Evolutionary conservation across 441 rosid species (phyloP).

Genomic region (Adansonia rubrostipa): DNA sequence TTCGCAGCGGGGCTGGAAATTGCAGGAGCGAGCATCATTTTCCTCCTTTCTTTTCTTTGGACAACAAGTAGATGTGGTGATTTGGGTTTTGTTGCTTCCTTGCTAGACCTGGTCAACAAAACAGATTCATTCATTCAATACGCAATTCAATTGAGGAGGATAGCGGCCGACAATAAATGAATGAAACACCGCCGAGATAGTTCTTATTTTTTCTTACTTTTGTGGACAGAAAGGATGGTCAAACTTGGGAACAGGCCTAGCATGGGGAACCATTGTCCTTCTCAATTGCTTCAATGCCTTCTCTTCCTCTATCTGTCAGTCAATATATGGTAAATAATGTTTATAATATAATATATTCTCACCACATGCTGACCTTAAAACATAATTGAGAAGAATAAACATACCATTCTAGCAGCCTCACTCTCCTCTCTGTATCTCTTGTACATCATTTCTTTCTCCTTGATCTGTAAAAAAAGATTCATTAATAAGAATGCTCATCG

Average conservation of each 20-base stretch:
- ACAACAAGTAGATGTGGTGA: constrained; percentile 72
- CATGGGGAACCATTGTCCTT: constrained; percentile 89
- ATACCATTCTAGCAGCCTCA: constrained; percentile 85
- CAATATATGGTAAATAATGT: not conserved
- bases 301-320: constrained; percentile 80
- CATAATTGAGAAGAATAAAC: not conserved
- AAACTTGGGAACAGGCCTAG: constrained; percentile 92
- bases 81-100: constrained; percentile 71
- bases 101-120: constrained; percentile 58
- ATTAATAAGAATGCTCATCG: not conserved
- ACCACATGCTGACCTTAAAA: not conserved
- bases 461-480: constrained; percentile 53
- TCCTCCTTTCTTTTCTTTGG: constrained; percentile 57
- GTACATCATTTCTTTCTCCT: constrained; percentile 79
- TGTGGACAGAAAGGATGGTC: constrained; percentile 84
- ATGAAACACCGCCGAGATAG: not conserved
- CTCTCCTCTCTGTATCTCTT: constrained; percentile 95
- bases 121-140: not conserved
- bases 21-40: constrained; percentile 33
- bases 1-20: constrained; percentile 64
- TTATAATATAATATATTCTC: not conserved
- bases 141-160: not conserved
- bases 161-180: not conserved
- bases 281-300: constrained; percentile 86
- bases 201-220: constrained; percentile 47